Evolutionary conservation across 768 basidiomycete genomes (phyloP), one percentile per base, ranked within the genome.

Genomic region (Hypholoma sublateritium): DNA sequence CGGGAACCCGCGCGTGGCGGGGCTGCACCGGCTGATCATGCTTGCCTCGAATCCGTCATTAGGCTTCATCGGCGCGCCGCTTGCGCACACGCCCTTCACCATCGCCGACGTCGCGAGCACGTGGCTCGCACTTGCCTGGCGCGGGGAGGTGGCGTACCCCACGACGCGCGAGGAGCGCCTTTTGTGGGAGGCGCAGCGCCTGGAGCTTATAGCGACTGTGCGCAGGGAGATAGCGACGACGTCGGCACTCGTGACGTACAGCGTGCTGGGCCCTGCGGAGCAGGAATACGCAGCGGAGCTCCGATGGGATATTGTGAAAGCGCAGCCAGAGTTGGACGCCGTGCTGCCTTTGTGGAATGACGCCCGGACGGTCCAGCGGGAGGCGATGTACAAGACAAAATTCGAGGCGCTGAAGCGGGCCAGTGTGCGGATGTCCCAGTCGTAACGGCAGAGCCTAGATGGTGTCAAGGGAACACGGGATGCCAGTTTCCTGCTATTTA

Each of bases 81-180:
- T 79, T 49, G 72, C 74, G 14, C 77, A 74, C 59, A 81, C 75
- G 8, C 81, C 81, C 2, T 83, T 82, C 62, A 70, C 70, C 4
- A 69, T 81, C 58, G 75, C 77, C 1, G 80, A 83, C 56, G 68
- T 83, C 45, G 70, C 70, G n/a, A 79, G 77, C 64, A 79, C 77
- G 3, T 82, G 77, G 77, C 71, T 83, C 39, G 63, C 79, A 1
- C 66, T 79, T 19, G 72, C 74, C 2, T 82, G 79, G 78, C 54
- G 59, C 2, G 61, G 68, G 2, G 56, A 63, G 25, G 61, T 74
- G 13, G 13, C 58, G 1, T 72, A 78, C 55, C 79, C 80, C 0
- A 49, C 63, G 19, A 72, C 75, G 1, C 8, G 62, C 2, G 68
- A 70, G 28, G 71, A 56, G 0, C 67, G 74, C 3, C 69, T 80